Base-by-base conservation (phyloP, 352 stramenopile species). In the Blastocystis sp. region DNA sequence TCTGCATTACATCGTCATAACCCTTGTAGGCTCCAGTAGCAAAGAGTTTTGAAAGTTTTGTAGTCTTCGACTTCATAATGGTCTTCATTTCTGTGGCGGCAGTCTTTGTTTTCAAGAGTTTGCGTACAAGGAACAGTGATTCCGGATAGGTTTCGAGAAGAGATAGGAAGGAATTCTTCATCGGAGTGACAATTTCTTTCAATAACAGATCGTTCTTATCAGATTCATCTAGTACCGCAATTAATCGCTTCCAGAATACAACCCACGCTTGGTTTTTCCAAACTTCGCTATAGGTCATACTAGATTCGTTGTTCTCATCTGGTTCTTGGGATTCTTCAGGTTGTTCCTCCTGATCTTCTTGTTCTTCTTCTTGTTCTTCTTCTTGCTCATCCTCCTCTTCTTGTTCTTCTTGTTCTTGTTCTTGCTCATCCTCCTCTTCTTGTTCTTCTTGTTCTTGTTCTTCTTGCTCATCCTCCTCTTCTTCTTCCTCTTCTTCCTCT, bases 321-420 rank as follows among this genome's bases (percentile, higher is more conserved):
- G 34, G 45, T 1, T 79, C 68, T 41, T 13, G 37, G 18, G 53
- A 37, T n/a, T 50, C 41, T 18, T 80, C 70, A 23, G 11, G 47
- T 37, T 47, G 29, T n/a, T 76, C 26, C 13, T 76, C 64, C 18
- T 77, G 20, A 0, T 55, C 70, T 1, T 47, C 47, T 11, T 68
- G 53, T 1, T 68, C 50, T 61, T 64, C 73, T 15, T 68, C 50
- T 23, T 84, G n/a, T 3, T 69, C 73, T 68, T 47, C 73, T 15
- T 68, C 34, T 15, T 84, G 53, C 29, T 84, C 70, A 45, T 80
- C n/a, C 29, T 80, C 73, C 34, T 66, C 50, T 26, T 43, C 23
- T 34, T 80, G 15, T 34, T 82, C 47, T 64, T 82, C 73, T 37
- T 66, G 15, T n/a, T 82, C 73, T 2, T 47, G n/a, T 54, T 82